Evolutionary conservation across 331 rosid genomes (phyloP).

Genomic region (Acacia concinna): DNA sequence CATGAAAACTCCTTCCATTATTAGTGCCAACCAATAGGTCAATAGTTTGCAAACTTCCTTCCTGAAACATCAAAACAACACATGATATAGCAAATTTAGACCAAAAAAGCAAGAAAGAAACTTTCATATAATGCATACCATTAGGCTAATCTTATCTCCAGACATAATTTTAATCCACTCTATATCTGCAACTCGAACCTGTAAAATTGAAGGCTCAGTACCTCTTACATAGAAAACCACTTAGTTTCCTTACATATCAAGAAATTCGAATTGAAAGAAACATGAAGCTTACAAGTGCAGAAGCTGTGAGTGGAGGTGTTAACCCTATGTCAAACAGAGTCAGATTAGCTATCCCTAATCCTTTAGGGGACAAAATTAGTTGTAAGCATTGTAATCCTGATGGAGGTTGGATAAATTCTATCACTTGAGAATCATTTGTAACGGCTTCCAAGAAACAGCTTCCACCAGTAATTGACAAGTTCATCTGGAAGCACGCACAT

Average conservation of each 20-base stretch:
- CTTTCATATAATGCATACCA: slow-evolving; percentile 51
- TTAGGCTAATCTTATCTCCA: slow-evolving; percentile 71
- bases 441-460: slow-evolving; percentile 88
- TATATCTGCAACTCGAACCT: slow-evolving; percentile 92
- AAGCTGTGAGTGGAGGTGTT: slow-evolving; percentile 67
- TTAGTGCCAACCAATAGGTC: slow-evolving; percentile 67
- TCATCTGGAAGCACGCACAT: slow-evolving; percentile 46
- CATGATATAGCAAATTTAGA: slow-evolving; percentile 9
- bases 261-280: slow-evolving; percentile 18
- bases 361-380: slow-evolving; percentile 71
- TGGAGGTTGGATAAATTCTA: slow-evolving; percentile 69
- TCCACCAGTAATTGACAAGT: slow-evolving; percentile 82
- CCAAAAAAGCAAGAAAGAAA: slow-evolving; percentile 14
- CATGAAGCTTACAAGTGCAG: slow-evolving; percentile 64
- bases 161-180: slow-evolving; percentile 82
- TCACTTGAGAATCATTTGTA: slow-evolving; percentile 76
- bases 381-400: slow-evolving; percentile 64
- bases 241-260: slow-evolving; percentile 24
- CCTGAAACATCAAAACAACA: slow-evolving; percentile 54
- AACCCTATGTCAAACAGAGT: slow-evolving; percentile 79
- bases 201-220: slow-evolving; percentile 28
- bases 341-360: slow-evolving; percentile 77
- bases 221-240: slow-evolving; percentile 22
- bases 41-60: slow-evolving; percentile 66
- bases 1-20: slow-evolving; percentile 68